A percentile compares a stretch with the other conserved stretches of the same genome.
These are phyloP conservation scores for Penicillium roqueforti DNA, from an alignment of 495 filamentous ascomycete species.

Conservation along the genomic window DNA sequence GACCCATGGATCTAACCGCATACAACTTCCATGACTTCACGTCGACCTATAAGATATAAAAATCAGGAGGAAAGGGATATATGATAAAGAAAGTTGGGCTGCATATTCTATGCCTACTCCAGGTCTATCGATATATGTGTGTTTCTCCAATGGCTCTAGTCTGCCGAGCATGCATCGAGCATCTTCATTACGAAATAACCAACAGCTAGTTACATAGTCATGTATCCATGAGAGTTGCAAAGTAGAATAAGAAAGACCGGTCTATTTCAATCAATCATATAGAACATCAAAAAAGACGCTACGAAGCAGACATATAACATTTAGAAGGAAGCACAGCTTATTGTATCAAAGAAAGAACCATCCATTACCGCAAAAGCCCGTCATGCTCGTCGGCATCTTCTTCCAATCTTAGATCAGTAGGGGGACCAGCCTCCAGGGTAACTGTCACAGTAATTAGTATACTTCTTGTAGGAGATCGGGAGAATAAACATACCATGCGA, in stretches of 20 bases:
- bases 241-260: background rate
- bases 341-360: background rate
- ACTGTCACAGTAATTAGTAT: constrained; percentile 16
- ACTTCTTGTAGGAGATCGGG: background rate
- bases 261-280: background rate
- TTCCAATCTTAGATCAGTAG: constrained; percentile 14
- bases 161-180: background rate
- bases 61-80: background rate
- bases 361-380: constrained; percentile 8
- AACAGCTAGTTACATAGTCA: background rate
- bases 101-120: background rate
- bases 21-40: background rate
- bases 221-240: background rate
- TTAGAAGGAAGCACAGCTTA: background rate
- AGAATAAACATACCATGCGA: constrained; percentile 60
- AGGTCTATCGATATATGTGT: background rate
- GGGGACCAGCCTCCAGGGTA: constrained; percentile 13
- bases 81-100: background rate
- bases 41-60: background rate
- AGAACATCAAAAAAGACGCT: background rate
- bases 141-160: background rate
- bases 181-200: background rate
- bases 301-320: background rate
- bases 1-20: constrained; percentile 5
- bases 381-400: constrained; percentile 20